Conservation (phyloP, 441 rosid genomes). For the Geranium incanum region DNA sequence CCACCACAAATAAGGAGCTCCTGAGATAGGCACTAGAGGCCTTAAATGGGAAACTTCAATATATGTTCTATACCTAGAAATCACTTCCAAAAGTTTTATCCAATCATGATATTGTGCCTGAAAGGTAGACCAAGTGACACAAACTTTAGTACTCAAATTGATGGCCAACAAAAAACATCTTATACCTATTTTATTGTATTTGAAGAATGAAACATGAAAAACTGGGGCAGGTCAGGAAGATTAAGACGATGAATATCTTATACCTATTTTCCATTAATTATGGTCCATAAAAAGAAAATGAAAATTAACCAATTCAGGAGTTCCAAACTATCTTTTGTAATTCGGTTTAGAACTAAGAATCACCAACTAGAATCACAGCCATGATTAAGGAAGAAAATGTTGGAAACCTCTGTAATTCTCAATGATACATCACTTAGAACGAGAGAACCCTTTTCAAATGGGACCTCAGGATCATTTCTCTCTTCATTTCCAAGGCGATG, state of each 20-base stretch:
- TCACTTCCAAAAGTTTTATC: conserved; percentile 85
- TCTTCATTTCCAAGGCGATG: conserved; percentile 97
- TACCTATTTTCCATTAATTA: neutral
- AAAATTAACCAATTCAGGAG: neutral
- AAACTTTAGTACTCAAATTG: conserved; percentile 18
- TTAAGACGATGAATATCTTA: neutral
- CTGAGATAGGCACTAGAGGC: conserved; percentile 68
- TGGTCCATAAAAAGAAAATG: neutral
- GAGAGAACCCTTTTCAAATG: conserved; percentile 89
- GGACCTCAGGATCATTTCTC: conserved; percentile 80
- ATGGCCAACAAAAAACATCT: conserved; percentile 7
- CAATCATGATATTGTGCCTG: conserved; percentile 97
- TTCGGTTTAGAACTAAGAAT: neutral
- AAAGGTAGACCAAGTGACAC: conserved; percentile 22
- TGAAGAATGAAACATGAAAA: neutral
- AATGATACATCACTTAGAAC: conserved; percentile 74
- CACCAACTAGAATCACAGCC: conserved; percentile 7
- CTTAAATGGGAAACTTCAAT: conserved; percentile 86
- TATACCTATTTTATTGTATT: neutral
- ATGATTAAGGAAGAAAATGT: conserved; percentile 1
- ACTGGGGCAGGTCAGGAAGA: neutral
- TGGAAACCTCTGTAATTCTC: conserved; percentile 67
- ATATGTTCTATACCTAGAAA: conserved; percentile 75
- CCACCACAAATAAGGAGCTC: conserved; percentile 75
- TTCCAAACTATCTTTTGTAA: neutral